These are phyloP conservation scores for Saturnispora diversa DNA, from an alignment of 805 yeast genomes.

Conservation along the genomic window DNA sequence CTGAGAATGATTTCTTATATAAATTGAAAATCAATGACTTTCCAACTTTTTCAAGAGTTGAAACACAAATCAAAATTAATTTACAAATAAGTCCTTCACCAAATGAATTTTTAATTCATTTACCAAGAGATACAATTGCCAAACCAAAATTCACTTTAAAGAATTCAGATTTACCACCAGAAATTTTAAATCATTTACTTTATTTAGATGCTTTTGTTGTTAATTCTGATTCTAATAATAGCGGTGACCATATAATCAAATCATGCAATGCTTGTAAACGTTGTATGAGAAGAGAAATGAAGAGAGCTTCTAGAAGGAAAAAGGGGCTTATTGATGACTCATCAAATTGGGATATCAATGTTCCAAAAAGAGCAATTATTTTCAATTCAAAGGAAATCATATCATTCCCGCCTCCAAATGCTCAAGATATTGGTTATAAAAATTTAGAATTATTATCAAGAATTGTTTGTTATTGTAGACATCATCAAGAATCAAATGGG, in stretches of 20 bases:
- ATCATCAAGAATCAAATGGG: slow-evolving; percentile 83
- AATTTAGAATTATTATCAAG: slow-evolving; percentile 53
- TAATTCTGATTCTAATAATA: slow-evolving; percentile 17
- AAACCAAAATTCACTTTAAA: slow-evolving; percentile 72
- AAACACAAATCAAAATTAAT: slow-evolving; percentile 82
- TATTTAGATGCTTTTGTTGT: slow-evolving; percentile 77
- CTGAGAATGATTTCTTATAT: slow-evolving; percentile 35
- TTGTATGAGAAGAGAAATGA: slow-evolving; percentile 87
- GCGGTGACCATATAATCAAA: slow-evolving; percentile 17
- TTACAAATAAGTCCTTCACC: slow-evolving; percentile 71
- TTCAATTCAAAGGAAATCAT: slow-evolving; percentile 88
- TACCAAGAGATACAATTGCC: slow-evolving; percentile 82
- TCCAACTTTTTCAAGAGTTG: slow-evolving; percentile 83
- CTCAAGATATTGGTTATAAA: slow-evolving; percentile 25
- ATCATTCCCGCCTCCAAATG: slow-evolving; percentile 55
- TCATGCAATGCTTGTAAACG: slow-evolving; percentile 75
- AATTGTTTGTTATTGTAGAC: slow-evolving; percentile 92
- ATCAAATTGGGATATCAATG: slow-evolving; percentile 66
- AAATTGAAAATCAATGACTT: slow-evolving; percentile 49
- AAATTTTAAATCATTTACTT: slow-evolving; percentile 46
- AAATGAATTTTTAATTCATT: slow-evolving; percentile 58
- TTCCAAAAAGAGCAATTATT: slow-evolving; percentile 74
- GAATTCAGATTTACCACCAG: slow-evolving; percentile 38
- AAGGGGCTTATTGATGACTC: slow-evolving; percentile 67
- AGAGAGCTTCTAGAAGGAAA: slow-evolving; percentile 89